Evolutionary conservation across 2,329 filamentous ascomycete species (phyloP), one percentile per base, ranked within the genome.

Genomic region (Aspergillus sp.): DNA sequence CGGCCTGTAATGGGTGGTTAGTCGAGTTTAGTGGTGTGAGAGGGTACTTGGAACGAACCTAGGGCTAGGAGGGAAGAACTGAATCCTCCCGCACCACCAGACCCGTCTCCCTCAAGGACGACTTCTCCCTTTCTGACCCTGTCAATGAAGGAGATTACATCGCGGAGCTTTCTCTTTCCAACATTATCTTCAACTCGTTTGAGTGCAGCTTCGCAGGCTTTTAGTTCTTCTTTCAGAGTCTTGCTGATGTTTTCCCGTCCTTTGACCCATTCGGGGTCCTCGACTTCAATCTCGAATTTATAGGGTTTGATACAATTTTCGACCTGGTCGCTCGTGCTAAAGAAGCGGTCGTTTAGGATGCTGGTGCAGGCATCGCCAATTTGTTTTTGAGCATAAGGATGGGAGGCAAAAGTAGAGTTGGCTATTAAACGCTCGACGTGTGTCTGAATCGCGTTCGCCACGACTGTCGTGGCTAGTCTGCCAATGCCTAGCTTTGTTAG

Each of bases 241-340:
- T 83, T 84, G 45, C 87, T 85, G 1, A 94, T 89, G 69, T 96
- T 95, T 50, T 97, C 93, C 55, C 94, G 85, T 0, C 93, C 93
- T 63, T 91, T 87, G 3, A 83, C 77, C 95, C 95, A 99, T 75
- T 99, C 96, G 7, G 88, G 84, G 45, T 93, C 91, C 72, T 97
- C 92, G 49, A 99, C 89, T 70, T 99, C 95, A 61, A 99, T 96
- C 65, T 97, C 93, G 69, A 94, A 98, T 75, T 99, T 99, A 82
- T 94, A 99, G 0, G 96, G 95, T 77, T 99, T 99, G 79, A 99
- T 96, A 74, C 94, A 99, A 74, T 98, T 98, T 77, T 99, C 95
- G 1, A 99, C 91, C 78, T 98, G 95, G 72, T 99, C 96, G 65
- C 91, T 95, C 1, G 96, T 99, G 77, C 94, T 95, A 79, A 97